phyloP scores from a whole-genome alignment of 805 yeast species.

The Yarrowia deformans region DNA sequence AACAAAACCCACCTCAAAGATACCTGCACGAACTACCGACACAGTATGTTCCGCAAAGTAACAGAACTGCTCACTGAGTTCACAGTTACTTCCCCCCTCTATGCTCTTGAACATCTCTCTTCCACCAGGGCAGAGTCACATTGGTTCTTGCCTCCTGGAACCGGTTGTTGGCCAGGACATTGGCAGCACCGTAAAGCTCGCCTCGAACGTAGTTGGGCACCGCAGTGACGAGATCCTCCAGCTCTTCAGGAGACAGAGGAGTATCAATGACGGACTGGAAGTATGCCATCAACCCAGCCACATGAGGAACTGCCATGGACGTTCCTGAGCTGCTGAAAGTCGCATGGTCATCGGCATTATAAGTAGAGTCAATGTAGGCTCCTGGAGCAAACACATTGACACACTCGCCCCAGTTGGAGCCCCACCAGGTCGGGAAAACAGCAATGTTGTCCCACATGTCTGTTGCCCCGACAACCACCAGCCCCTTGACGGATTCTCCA shows the following conservation, averaged over 20 bases:
- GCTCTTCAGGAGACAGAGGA: slow-evolving; percentile 8
- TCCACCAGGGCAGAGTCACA: neutral
- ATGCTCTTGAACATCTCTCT: neutral
- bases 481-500: slow-evolving; percentile 24
- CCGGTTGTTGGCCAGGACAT: slow-evolving; percentile 18
- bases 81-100: neutral
- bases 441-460: slow-evolving; percentile 36
- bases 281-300: slow-evolving; percentile 87
- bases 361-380: slow-evolving; percentile 74
- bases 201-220: slow-evolving; percentile 19
- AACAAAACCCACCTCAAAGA: too few relatives aligned
- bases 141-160: slow-evolving; percentile 46
- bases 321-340: slow-evolving; percentile 69
- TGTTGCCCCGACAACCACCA: slow-evolving; percentile 34
- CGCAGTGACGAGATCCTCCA: slow-evolving; percentile 24
- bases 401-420: slow-evolving; percentile 68
- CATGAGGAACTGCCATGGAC: slow-evolving; percentile 97
- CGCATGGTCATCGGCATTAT: slow-evolving; percentile 45
- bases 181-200: slow-evolving; percentile 27
- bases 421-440: slow-evolving; percentile 16
- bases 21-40: too few relatives aligned
- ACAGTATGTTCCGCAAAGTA: too few relatives aligned
- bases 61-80: too few relatives aligned
- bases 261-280: slow-evolving; percentile 51
- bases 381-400: slow-evolving; percentile 98